phyloP scores from a whole-genome alignment of 495 filamentous ascomycete genomes.

The Paragyromitra xinjiangensis region DNA sequence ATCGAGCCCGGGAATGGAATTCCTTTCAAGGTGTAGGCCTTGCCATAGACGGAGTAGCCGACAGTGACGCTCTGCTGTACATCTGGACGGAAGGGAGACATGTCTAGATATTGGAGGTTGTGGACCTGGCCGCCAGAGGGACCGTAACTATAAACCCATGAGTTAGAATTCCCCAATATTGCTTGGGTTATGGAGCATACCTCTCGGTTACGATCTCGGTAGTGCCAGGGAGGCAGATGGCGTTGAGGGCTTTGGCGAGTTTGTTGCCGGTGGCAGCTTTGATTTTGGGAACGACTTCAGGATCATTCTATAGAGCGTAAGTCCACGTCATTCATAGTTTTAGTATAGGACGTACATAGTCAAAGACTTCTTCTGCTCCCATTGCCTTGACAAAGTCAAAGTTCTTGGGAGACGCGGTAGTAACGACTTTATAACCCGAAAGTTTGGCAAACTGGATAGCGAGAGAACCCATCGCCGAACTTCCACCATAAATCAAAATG shows the following conservation, averaged over 20 bases:
- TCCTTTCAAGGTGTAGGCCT: background rate
- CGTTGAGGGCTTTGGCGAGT: slow-evolving; percentile 20
- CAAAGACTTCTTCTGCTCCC: slow-evolving; percentile 62
- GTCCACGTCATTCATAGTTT: background rate
- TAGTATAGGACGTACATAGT: slow-evolving; percentile 58
- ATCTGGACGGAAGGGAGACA: background rate
- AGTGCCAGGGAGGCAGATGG: slow-evolving; percentile 17
- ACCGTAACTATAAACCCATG: background rate
- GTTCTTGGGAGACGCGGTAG: slow-evolving; percentile 62
- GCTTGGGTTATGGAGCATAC: background rate
- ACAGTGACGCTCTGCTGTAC: background rate
- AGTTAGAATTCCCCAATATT: background rate
- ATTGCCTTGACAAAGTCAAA: slow-evolving; percentile 59
- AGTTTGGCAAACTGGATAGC: slow-evolving; percentile 63
- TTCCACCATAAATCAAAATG: slow-evolving; percentile 67
- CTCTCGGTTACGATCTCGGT: slow-evolving; percentile 21
- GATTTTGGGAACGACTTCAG: slow-evolving; percentile 59
- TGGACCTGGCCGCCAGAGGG: slow-evolving; percentile 9
- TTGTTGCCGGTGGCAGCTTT: slow-evolving; percentile 53
- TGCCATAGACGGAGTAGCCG: slow-evolving; percentile 4
- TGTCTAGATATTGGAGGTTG: slow-evolving; percentile 9
- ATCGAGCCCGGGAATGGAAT: background rate
- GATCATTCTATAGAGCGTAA: slow-evolving; percentile 35
- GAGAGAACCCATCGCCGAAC: slow-evolving; percentile 64
- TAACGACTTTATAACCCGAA: slow-evolving; percentile 64